Conservation (phyloP, 2,329 filamentous ascomycete species). For the Periconia digitata region DNA sequence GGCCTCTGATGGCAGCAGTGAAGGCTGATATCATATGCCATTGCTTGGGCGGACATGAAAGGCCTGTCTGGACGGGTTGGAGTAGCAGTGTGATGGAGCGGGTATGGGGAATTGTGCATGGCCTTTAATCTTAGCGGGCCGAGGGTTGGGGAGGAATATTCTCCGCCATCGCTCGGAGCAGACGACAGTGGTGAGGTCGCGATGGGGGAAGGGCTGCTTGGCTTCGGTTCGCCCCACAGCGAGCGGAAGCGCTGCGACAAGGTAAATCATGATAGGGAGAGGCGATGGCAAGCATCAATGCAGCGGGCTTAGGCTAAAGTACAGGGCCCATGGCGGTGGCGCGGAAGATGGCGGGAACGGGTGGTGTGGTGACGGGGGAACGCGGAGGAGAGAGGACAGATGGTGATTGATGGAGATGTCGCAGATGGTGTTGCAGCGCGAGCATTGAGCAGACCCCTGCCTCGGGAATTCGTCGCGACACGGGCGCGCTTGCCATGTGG, state of each 20-base stretch:
- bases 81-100: slow-evolving; percentile 13
- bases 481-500: slow-evolving; percentile 33
- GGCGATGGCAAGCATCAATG: slow-evolving; percentile 23
- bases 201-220: slow-evolving; percentile 19
- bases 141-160: slow-evolving; percentile 14
- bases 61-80: slow-evolving; percentile 8
- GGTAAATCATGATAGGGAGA: slow-evolving; percentile 17
- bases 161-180: slow-evolving; percentile 15
- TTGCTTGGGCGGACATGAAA: slow-evolving; percentile 10
- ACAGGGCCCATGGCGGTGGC: slow-evolving; percentile 11
- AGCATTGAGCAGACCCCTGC: slow-evolving; percentile 31
- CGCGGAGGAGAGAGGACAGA: slow-evolving; percentile 6
- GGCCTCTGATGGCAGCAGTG: slow-evolving; percentile 27
- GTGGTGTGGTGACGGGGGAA: slow-evolving; percentile 7
- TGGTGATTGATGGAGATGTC: slow-evolving; percentile 18
- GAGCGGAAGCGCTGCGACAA: slow-evolving; percentile 20
- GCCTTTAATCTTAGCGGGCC: slow-evolving; percentile 37
- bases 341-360: slow-evolving; percentile 8
- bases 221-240: slow-evolving; percentile 21
- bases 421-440: slow-evolving; percentile 31
- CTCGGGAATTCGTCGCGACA: slow-evolving; percentile 22
- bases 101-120: slow-evolving; percentile 15
- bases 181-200: slow-evolving; percentile 32
- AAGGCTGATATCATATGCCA: slow-evolving; percentile 20
- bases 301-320: slow-evolving; percentile 26